Percentiles rank a stretch among this genome's conserved stretches.
phyloP scores from a whole-genome alignment of 768 basidiomycete species.

The Amanita pallidorosea region DNA sequence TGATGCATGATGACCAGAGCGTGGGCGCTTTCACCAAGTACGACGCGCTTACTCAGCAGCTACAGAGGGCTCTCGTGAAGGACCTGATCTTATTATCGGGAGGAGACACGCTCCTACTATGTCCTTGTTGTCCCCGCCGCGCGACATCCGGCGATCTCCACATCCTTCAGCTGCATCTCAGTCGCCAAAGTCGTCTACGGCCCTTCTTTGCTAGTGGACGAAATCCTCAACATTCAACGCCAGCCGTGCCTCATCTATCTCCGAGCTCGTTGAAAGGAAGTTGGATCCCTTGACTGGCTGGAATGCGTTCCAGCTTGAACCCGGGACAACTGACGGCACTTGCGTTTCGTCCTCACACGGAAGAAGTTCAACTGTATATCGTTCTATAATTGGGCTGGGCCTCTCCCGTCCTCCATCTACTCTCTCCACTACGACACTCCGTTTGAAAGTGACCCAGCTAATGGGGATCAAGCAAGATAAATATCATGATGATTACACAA shows the following conservation, averaged over 20 bases:
- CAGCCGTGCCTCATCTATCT: conserved; percentile 34
- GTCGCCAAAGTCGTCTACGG: conserved; percentile 51
- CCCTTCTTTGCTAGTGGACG: conserved; percentile 71
- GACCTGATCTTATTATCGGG: conserved; percentile 66
- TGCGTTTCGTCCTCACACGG: conserved; percentile 3
- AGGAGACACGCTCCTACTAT: conserved; percentile 14
- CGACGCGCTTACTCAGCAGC: conserved; percentile 37
- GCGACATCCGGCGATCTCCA: conserved; percentile 52
- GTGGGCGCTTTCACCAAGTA: conserved; percentile 71
- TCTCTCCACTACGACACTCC: conserved; percentile 8
- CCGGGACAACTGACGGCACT: neutral
- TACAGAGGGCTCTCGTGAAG: conserved; percentile 72
- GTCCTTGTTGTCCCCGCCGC: conserved; percentile 9
- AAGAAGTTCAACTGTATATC: conserved; percentile 29
- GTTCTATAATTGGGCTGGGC: conserved; percentile 68
- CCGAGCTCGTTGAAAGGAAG: conserved; percentile 42
- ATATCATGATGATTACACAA: conserved; percentile 33
- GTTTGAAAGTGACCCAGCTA: conserved; percentile 19
- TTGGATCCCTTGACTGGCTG: conserved; percentile 36
- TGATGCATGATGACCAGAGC: neutral
- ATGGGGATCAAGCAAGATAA: conserved; percentile 33
- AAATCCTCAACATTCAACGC: conserved; percentile 48
- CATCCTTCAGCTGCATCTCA: conserved; percentile 39
- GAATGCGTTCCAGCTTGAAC: conserved; percentile 35
- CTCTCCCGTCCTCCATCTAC: conserved; percentile 41